These are phyloP conservation scores for Leersia perrieri DNA, from an alignment of 176 grass and related monocot species.

Conservation along the genomic window DNA sequence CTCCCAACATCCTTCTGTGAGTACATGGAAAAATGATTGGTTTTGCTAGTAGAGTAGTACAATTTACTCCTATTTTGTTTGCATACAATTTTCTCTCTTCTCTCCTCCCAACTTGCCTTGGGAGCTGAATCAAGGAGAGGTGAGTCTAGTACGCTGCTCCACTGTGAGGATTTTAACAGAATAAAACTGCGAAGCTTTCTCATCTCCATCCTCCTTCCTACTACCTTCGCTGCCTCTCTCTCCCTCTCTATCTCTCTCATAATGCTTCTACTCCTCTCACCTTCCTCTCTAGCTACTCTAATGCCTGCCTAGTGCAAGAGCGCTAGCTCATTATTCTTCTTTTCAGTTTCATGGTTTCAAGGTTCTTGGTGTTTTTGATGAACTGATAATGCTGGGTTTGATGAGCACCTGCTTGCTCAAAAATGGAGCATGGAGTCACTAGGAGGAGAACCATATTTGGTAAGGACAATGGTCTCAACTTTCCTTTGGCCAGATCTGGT, in stretches of 20 bases:
- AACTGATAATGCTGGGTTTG: neutral
- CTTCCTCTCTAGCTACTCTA: neutral
- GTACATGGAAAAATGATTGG: slow-evolving; percentile 41
- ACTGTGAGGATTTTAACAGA: slow-evolving; percentile 40
- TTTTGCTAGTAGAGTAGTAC: too few species aligned
- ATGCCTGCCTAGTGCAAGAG: neutral
- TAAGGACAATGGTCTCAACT: slow-evolving; percentile 13
- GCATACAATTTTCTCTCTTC: neutral
- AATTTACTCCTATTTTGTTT: neutral
- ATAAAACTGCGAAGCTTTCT: neutral
- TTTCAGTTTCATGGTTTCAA: neutral
- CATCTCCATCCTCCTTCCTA: neutral
- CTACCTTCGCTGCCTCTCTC: neutral
- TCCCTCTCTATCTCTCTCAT: neutral
- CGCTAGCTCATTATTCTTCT: neutral
- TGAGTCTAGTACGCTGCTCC: slow-evolving; percentile 17
- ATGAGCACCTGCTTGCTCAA: slow-evolving; percentile 8
- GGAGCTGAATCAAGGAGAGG: slow-evolving; percentile 21
- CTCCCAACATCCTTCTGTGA: too few species aligned
- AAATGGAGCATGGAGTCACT: slow-evolving; percentile 24
- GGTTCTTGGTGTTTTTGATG: neutral
- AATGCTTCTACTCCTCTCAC: slow-evolving; percentile 10
- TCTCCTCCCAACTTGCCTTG: slow-evolving; percentile 4
- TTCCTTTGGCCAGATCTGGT: slow-evolving; percentile 38
- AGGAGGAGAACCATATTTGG: slow-evolving; percentile 34